Conservation (phyloP, 345 rosid genomes). For the Microthlaspi erraticum region DNA sequence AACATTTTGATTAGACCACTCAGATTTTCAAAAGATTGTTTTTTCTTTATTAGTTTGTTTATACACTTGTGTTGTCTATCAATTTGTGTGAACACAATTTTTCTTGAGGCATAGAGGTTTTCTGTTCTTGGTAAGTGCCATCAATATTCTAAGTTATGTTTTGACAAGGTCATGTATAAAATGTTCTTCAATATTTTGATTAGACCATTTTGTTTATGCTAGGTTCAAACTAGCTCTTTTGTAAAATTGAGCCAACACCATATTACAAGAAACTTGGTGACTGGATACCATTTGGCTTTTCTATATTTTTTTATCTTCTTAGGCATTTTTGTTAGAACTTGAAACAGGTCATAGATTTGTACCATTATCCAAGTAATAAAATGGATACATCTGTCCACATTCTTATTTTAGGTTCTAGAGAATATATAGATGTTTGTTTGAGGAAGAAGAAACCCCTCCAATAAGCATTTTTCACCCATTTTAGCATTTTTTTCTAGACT, state of each 20-base stretch:
- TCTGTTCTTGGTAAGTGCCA: not conserved
- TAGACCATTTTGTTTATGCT: not conserved
- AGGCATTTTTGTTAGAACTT: not conserved
- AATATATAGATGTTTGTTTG: constrained; percentile 35
- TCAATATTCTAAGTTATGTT: not conserved
- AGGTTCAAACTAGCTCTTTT: not conserved
- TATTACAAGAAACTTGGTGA: not conserved
- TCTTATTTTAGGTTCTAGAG: constrained; percentile 34
- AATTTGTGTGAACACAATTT: no score
- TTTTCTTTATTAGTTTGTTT: no score
- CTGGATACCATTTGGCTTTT: not conserved
- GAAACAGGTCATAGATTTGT: constrained; percentile 8
- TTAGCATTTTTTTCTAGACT: not conserved
- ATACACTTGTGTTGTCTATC: no score
- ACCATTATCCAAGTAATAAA: not conserved
- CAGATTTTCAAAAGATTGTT: no score
- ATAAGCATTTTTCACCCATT: constrained; percentile 24
- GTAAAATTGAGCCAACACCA: not conserved
- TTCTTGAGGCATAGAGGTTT: no score
- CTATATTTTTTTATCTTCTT: not conserved
- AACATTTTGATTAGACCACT: no score
- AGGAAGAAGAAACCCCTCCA: constrained; percentile 28
- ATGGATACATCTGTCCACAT: constrained; percentile 19
- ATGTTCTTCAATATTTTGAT: not conserved
- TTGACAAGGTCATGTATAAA: constrained; percentile 1